Conservation (phyloP, 495 filamentous ascomycete species). For the Beverwykella pulmonaria region DNA sequence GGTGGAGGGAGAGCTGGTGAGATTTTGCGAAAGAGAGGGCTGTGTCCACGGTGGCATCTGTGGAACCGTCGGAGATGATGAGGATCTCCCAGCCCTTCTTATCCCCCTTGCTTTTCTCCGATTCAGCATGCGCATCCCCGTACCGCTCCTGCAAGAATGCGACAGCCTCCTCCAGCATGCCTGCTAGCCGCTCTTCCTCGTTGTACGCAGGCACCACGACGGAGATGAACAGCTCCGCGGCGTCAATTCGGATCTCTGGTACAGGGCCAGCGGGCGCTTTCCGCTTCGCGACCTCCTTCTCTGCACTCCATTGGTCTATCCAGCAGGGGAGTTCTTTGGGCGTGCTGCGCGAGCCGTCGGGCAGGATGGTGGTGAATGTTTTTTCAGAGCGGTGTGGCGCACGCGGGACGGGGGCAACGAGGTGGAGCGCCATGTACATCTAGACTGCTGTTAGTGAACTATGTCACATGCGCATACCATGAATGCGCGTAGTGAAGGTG, state of each 20-base stretch:
- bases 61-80: slow-evolving; percentile 92
- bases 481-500: not conserved
- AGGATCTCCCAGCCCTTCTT: slow-evolving; percentile 85
- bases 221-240: slow-evolving; percentile 70
- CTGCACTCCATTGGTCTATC: slow-evolving; percentile 68
- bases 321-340: slow-evolving; percentile 76
- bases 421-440: slow-evolving; percentile 70
- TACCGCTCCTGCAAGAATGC: slow-evolving; percentile 77
- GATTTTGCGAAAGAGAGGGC: slow-evolving; percentile 74
- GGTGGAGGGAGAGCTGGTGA: slow-evolving; percentile 50
- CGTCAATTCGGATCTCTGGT: slow-evolving; percentile 44
- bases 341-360: slow-evolving; percentile 62
- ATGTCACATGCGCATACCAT: not conserved
- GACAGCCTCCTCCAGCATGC: slow-evolving; percentile 89
- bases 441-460: slow-evolving; percentile 37
- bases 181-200: slow-evolving; percentile 76
- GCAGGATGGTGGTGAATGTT: slow-evolving; percentile 73
- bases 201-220: slow-evolving; percentile 96
- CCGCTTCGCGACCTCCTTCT: slow-evolving; percentile 51
- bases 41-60: slow-evolving; percentile 76
- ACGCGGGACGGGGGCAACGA: slow-evolving; percentile 82
- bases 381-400: slow-evolving; percentile 75
- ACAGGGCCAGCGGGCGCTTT: slow-evolving; percentile 46
- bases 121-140: slow-evolving; percentile 52
- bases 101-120: not conserved